Base-by-base conservation (phyloP, 2,329 filamentous ascomycete genomes). In the Microthyrium microscopicum region DNA sequence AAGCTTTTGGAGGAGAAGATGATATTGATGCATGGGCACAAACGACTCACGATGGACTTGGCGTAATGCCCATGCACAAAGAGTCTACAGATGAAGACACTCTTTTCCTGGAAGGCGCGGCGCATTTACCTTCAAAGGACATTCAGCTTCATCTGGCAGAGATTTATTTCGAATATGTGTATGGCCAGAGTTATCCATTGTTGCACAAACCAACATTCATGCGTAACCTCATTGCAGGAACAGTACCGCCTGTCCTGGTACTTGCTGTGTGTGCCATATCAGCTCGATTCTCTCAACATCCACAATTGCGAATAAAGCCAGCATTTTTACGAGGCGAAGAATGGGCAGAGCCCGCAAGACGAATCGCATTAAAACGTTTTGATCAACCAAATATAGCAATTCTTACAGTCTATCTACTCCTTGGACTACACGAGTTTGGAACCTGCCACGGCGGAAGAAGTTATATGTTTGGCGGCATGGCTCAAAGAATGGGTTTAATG, bases 121-220 rank as follows among this genome's bases (percentile, higher is more conserved):
- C 92, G 42, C 76, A 77, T 36, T 57, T 98, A 11, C 89, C 89
- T 1, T 64, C 81, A 0, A 76, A 77, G 50, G 85, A 94, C 26
- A 71, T 94, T 9, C 89, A 95, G 51, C 80, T 93, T 49, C 87
- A 95, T 54, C 65, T 98, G 5, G 77, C 85, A 13, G 85, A 95
- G 47, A 74, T 94, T 1, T 98, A 91, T 51, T 98, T 95, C 48
- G 87, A 95, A 48, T 85, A 79, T 46, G 70, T 95, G 1, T 95
- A 98, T 49, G 89, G 89, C 6, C 89, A 95, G 51, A 81, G 83
- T 21, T 98, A 95, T 52, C 80, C 91, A 42, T 61, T 98, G 15
- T 69, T 98, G 7, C 89, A 98, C 56, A 95, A 94, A 51, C 87
- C 89, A 24, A 95, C 85, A 51, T 95, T 91, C 52, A 93, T 95